Evolutionary conservation across 495 filamentous ascomycete species (phyloP).

Genomic region (Astrothelium macrocarpum): DNA sequence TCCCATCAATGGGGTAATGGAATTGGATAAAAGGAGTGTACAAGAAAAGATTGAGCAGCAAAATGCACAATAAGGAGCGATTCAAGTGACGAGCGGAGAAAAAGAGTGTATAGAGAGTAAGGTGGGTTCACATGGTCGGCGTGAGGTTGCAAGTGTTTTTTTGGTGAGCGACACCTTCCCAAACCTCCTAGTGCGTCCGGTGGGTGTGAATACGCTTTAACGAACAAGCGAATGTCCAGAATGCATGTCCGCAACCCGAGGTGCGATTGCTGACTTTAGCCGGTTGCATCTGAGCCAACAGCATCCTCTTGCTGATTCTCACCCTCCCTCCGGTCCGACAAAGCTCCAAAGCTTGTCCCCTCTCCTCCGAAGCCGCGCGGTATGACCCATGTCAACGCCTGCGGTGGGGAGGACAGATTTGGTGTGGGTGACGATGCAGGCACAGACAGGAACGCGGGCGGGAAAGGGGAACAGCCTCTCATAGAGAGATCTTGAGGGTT

Average conservation of each 20-base stretch:
- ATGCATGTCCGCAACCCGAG: too few relatives aligned
- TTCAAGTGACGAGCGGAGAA: not conserved
- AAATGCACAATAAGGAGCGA: not conserved
- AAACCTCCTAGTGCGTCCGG: not conserved
- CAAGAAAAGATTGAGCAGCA: not conserved
- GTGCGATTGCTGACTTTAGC: not conserved
- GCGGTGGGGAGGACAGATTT: not conserved
- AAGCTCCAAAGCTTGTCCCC: constrained; percentile 1
- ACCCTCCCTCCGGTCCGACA: too few relatives aligned
- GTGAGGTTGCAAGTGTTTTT: not conserved
- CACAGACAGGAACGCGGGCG: not conserved
- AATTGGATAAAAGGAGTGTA: not conserved
- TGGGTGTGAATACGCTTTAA: not conserved
- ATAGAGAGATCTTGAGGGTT: not conserved
- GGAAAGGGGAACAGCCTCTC: not conserved
- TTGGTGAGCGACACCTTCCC: not conserved
- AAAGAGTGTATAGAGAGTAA: not conserved
- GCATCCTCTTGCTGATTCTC: not conserved
- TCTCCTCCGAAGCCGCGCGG: not conserved
- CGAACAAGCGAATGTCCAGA: not conserved
- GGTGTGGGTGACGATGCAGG: not conserved
- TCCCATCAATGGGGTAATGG: not conserved
- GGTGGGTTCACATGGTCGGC: too few relatives aligned
- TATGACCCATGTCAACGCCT: not conserved
- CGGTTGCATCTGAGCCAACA: not conserved